Evolutionary conservation across 2,329 filamentous ascomycete genomes (phyloP).

Genomic region (Arthrinium phaeospermum): DNA sequence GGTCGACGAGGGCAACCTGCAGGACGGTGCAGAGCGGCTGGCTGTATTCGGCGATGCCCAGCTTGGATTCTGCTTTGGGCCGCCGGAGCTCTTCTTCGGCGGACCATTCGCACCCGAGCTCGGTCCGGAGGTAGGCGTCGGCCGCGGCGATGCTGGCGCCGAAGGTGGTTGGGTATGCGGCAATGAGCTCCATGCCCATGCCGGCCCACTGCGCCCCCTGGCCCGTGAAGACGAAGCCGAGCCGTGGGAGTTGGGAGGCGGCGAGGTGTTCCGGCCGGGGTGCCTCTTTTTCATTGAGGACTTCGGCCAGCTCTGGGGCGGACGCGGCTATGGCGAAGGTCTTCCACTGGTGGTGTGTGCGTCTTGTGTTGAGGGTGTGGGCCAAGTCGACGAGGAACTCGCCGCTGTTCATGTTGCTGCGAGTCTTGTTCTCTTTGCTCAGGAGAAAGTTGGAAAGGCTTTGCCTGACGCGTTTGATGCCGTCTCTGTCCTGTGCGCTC

Average conservation of each 20-base stretch:
- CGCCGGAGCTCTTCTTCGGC: constrained; percentile 41
- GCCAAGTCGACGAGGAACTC: no score
- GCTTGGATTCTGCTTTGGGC: constrained; percentile 29
- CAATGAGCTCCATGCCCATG: constrained; percentile 45
- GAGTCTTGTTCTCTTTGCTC: no score
- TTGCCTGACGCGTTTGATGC: no score
- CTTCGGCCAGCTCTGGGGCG: not conserved
- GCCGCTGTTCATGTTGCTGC: no score
- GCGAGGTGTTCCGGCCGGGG: not conserved
- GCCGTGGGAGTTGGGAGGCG: not conserved
- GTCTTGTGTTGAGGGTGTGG: no score
- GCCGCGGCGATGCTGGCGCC: constrained; percentile 35
- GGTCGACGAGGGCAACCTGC: constrained; percentile 38
- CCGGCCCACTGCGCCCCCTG: constrained; percentile 44
- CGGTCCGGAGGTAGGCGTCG: constrained; percentile 32
- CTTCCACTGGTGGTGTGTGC: not conserved
- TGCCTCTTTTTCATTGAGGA: not conserved
- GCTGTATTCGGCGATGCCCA: constrained; percentile 41
- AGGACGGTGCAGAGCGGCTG: constrained; percentile 39
- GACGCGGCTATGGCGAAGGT: not conserved
- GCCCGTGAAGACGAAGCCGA: constrained; percentile 42
- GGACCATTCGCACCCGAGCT: constrained; percentile 31
- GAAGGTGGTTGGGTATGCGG: constrained; percentile 34
- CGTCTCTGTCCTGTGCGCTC: no score
- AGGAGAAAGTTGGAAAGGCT: no score